A percentile compares a stretch with the other conserved stretches of the same genome.
Evolutionary conservation across 805 yeast species (phyloP).

Genomic region (Brettanomyces naardenensis): DNA sequence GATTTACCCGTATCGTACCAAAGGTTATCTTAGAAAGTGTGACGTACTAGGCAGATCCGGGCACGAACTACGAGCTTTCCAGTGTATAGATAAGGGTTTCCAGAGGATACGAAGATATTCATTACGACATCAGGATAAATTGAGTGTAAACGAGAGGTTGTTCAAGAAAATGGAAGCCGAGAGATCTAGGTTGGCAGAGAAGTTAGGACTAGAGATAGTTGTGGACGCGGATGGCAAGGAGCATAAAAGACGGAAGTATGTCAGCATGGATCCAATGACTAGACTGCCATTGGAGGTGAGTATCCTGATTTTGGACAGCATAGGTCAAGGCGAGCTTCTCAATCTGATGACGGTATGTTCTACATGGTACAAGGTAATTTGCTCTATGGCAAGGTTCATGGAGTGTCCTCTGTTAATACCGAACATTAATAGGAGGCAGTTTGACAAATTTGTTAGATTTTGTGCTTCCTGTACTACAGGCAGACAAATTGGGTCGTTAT

Average conservation of each 20-base stretch:
- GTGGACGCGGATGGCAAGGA: background rate
- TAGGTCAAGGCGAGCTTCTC: constrained; percentile 1
- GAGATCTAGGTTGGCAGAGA: constrained; percentile 4
- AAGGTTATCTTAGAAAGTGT: constrained; percentile 39
- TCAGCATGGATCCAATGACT: constrained; percentile 14
- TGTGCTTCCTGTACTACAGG: background rate
- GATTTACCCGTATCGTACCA: constrained; percentile 38
- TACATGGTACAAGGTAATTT: background rate
- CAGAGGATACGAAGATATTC: constrained; percentile 27
- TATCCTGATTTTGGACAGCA: background rate
- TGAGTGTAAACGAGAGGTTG: constrained; percentile 28
- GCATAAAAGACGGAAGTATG: background rate
- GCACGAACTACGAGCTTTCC: constrained; percentile 29
- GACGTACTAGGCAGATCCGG: constrained; percentile 26
- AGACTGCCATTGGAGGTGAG: constrained; percentile 19
- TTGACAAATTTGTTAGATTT: background rate
- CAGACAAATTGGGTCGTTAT: background rate
- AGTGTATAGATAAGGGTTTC: constrained; percentile 30
- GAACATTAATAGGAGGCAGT: background rate
- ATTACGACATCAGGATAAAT: constrained; percentile 14
- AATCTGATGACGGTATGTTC: background rate
- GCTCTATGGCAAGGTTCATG: background rate
- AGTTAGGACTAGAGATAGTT: background rate
- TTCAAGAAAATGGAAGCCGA: constrained; percentile 19
- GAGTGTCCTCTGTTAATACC: background rate